Evolutionary conservation across 2,329 filamentous ascomycete species (phyloP).

Genomic region (Xylariomycetidae sp.): DNA sequence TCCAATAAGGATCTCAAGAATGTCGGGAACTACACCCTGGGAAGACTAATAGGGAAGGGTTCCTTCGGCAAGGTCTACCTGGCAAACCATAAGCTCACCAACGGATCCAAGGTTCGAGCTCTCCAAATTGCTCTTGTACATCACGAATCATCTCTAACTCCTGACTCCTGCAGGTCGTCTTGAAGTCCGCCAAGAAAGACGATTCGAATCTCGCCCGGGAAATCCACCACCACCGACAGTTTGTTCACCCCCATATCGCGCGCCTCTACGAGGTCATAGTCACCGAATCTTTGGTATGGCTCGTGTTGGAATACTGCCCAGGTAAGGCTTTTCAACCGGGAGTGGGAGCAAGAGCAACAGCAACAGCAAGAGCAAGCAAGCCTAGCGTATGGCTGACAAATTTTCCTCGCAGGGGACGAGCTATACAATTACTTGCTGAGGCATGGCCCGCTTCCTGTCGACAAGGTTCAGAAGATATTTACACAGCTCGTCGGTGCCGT

Average conservation of each 20-base stretch:
- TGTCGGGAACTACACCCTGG: conserved; percentile 92
- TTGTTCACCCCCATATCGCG: conserved; percentile 95
- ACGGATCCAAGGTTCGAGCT: conserved; percentile 81
- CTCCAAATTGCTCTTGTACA: too few relatives aligned
- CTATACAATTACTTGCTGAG: conserved; percentile 92
- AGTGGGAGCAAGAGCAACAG: too few relatives aligned
- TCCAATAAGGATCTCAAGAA: conserved; percentile 83
- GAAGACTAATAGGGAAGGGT: conserved; percentile 89
- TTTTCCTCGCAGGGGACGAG: conserved; percentile 67
- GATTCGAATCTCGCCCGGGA: conserved; percentile 94
- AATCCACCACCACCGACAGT: conserved; percentile 97
- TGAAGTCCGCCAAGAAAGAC: conserved; percentile 95
- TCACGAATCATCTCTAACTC: too few relatives aligned
- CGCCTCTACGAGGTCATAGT: conserved; percentile 97
- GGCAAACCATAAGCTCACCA: conserved; percentile 92
- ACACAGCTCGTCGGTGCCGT: conserved; percentile 93
- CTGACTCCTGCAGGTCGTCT: conserved; percentile 66
- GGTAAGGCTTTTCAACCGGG: too few relatives aligned
- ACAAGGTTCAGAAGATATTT: conserved; percentile 93
- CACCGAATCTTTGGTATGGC: conserved; percentile 90
- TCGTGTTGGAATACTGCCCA: conserved; percentile 93
- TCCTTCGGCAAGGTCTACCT: conserved; percentile 99
- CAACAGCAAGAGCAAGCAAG: neutral
- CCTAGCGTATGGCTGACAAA: conserved; percentile 20
- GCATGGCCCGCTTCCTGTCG: conserved; percentile 75